Conservation (phyloP, 2,329 filamentous ascomycete species). For the Venturia carpophila region DNA sequence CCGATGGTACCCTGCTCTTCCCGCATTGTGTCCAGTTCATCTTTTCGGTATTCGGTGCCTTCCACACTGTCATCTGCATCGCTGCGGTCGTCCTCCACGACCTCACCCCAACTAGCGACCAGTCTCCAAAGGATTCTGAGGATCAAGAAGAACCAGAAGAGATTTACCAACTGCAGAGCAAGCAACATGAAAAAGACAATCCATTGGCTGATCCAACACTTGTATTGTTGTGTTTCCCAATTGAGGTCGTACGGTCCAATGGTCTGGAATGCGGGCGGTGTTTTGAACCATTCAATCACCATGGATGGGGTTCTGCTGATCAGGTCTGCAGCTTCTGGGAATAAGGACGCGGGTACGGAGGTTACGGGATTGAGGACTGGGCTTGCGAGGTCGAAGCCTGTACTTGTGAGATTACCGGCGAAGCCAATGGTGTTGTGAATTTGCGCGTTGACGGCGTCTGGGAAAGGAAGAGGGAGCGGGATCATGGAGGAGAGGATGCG, state of each 20-base stretch:
- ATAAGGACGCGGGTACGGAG: constrained; percentile 6
- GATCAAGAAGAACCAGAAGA: constrained; percentile 78
- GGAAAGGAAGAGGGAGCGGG: constrained; percentile 19
- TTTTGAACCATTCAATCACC: constrained; percentile 13
- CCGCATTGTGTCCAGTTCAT: constrained; percentile 23
- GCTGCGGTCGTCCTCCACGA: constrained; percentile 62
- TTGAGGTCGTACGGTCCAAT: constrained; percentile 68
- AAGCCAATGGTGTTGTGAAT: constrained; percentile 4
- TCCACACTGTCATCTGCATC: constrained; percentile 60
- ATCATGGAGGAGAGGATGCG: constrained; percentile 67
- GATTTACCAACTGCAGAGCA: constrained; percentile 63
- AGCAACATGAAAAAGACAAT: constrained; percentile 60
- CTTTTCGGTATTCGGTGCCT: constrained; percentile 24
- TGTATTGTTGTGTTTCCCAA: constrained; percentile 71
- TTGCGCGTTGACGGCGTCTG: constrained; percentile 14
- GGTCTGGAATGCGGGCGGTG: constrained; percentile 53
- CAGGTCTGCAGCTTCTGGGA: constrained; percentile 11
- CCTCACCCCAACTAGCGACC: constrained; percentile 45
- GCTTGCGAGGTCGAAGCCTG: neutral
- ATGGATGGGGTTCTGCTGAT: neutral
- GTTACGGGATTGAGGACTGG: constrained; percentile 5
- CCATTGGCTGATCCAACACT: constrained; percentile 60
- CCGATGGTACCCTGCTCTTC: constrained; percentile 13
- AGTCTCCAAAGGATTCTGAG: constrained; percentile 66
- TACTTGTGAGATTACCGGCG: constrained; percentile 1